Base-by-base conservation (phyloP, 352 stramenopile species). In the Aphanomyces cochlioides region DNA sequence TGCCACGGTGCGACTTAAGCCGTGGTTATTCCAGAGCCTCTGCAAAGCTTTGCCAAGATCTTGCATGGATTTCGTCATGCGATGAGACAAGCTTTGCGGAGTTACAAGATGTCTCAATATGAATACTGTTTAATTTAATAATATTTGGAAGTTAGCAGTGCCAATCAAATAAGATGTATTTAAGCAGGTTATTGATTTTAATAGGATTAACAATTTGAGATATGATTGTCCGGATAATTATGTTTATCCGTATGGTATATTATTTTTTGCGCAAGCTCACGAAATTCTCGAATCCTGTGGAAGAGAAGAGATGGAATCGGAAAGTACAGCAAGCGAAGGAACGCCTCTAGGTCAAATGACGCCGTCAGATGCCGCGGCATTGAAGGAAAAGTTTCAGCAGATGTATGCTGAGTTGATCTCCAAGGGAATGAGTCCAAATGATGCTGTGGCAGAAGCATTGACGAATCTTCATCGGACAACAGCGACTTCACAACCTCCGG, bases 381-480 rank as follows among this genome's bases (percentile, higher is more conserved):
- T 79, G 47, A 77, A 82, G 68, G 66, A 75, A 69, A 54, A 81
- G 4, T 92, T 92, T 74, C 83, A 76, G 47, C 78, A 77, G 1
- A 75, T 74, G 7, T 92, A 89, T 67, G 65, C 74, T 59, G 77
- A 79, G 59, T 72, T 84, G 12, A 58, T 90, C 13, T 78, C 79
- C 0, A 71, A 83, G 34, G 85, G 85, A 17, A 37, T 88, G 7
- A 75, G 78, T 6, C 83, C 82, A 1, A 90, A 90, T 47, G 82
- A 87, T 47, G 85, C 85, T 0, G 85, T 82, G 2, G 83, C 83
- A 15, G 69, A 69, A 34, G 78, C 85, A 2, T 74, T 92, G 65
- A 72, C 80, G 45, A 73, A 82, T 60, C 68, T 90, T 71, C 81
- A 90, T 67, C 76, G 80, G 17, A 54, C 73, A 13, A 66, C 71